phyloP scores from a whole-genome alignment of 176 grass and related monocot species.

The Rhynchospora breviuscula region DNA sequence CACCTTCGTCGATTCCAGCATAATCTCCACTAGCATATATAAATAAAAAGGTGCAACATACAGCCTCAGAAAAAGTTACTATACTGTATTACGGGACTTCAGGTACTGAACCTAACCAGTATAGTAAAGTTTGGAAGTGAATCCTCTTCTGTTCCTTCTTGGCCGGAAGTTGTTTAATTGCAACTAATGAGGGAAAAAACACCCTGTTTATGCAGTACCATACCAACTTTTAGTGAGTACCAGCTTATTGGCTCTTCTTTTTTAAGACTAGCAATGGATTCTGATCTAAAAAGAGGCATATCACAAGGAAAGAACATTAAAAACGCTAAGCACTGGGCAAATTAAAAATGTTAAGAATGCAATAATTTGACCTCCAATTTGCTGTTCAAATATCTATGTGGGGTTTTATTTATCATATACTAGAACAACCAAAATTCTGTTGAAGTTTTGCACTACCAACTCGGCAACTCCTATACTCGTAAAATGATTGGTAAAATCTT shows the following conservation, averaged over 20 bases:
- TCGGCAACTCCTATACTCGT: neutral
- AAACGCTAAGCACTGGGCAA: neutral
- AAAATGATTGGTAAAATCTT: neutral
- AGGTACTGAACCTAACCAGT: neutral
- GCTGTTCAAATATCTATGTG: too few relatives aligned
- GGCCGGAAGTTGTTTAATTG: neutral
- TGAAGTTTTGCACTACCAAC: neutral
- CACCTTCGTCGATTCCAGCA: neutral
- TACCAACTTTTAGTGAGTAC: neutral
- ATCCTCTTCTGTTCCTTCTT: neutral
- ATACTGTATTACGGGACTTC: neutral
- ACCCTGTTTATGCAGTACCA: neutral
- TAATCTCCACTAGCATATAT: neutral
- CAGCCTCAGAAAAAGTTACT: neutral
- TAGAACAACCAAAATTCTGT: neutral
- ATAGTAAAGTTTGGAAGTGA: neutral
- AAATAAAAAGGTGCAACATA: neutral
- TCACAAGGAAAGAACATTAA: neutral
- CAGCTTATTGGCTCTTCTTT: neutral
- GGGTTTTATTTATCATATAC: too few relatives aligned
- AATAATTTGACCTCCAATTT: neutral
- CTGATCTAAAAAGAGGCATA: neutral
- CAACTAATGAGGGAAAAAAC: neutral
- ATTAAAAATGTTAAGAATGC: neutral
- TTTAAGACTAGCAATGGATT: neutral